Evolutionary conservation across 805 yeast species (phyloP).

Genomic region (Starmerella khaoyaiensis): DNA sequence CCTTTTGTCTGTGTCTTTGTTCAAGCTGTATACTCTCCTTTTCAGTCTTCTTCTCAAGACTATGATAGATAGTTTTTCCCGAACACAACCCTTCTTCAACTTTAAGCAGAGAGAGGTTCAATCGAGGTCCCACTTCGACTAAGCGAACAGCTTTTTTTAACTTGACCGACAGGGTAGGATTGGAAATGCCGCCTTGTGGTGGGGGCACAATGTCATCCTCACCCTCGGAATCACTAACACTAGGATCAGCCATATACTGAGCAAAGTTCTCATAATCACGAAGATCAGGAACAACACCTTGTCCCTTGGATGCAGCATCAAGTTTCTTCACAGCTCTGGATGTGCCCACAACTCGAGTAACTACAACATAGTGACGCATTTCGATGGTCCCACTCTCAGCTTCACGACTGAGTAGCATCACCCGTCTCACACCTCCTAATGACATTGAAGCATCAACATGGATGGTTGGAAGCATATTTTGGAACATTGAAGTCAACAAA

Average conservation of each 20-base stretch:
- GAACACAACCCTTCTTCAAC: conserved; percentile 86
- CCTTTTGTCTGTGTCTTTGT: conserved; percentile 48
- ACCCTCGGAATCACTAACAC: conserved; percentile 83
- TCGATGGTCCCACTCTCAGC: conserved; percentile 61
- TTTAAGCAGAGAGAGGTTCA: conserved; percentile 61
- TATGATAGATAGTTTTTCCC: conserved; percentile 80
- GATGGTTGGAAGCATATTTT: conserved; percentile 90
- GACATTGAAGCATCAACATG: conserved; percentile 64
- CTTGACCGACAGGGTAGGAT: conserved; percentile 17
- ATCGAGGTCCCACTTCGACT: conserved; percentile 86
- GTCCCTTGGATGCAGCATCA: conserved; percentile 47
- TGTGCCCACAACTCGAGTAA: conserved; percentile 63
- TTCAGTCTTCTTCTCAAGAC: conserved; percentile 49
- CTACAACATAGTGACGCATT: conserved; percentile 78
- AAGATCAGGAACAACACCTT: conserved; percentile 59
- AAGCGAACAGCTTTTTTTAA: conserved; percentile 77
- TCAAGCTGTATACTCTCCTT: conserved; percentile 51
- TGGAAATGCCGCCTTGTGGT: conserved; percentile 36
- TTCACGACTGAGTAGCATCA: conserved; percentile 66
- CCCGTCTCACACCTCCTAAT: conserved; percentile 66
- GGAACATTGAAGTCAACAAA: conserved; percentile 76
- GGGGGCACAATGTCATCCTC: conserved; percentile 64
- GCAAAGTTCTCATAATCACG: conserved; percentile 59
- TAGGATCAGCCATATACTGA: conserved; percentile 69
- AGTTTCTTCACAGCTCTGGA: conserved; percentile 60